Base-by-base conservation (phyloP, 228 moss, liverwort and hornwort genomes). In the Sphagnum magellanicum region DNA sequence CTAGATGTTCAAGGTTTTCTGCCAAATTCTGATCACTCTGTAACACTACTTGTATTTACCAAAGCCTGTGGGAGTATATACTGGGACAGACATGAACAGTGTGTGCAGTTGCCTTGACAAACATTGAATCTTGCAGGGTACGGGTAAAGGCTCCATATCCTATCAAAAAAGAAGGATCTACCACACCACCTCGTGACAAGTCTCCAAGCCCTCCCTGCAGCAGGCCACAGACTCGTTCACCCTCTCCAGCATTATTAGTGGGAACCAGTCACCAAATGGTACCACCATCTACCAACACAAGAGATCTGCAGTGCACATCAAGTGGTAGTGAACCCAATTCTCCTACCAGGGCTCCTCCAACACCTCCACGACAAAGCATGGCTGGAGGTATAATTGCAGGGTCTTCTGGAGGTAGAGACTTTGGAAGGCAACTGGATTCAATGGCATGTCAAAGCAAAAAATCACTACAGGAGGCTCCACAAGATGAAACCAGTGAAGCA, bases 341-440 rank as follows among this genome's bases (percentile, higher is more conserved):
- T 47, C 81, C 84, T 8, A 74, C 81, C 3, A 76, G 67, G 72
- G 71, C 75, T 63, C 78, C 84, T 4, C 5, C 61, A 16, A 77
- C 78, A 12, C 78, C 84, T 0, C 81, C 81, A 57, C 52, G 73
- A 17, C 68, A 70, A 70, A 74, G 53, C 69, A 55, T 70, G 13
- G 61, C 74, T 9, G 81, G 78, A 13, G 74, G 78, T 66, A 74
- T 67, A 73, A 78, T 64, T 69, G 16, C 53, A 32, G 74, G 66
- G 5, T 47, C 76, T 0, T 69, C 76, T 8, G 78, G 75, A 63
- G 70, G 84, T 16, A 65, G 67, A 50, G 67, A 68, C 7, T 61
- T 48, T 17, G 78, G 74, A 46, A 10, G 13, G 1, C 81, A 76
- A 17, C 68, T 51, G 6, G 70, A 74, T 0, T 6, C 67, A 61